phyloP scores from a whole-genome alignment of 805 yeast species.

The Nakazawaea populi region DNA sequence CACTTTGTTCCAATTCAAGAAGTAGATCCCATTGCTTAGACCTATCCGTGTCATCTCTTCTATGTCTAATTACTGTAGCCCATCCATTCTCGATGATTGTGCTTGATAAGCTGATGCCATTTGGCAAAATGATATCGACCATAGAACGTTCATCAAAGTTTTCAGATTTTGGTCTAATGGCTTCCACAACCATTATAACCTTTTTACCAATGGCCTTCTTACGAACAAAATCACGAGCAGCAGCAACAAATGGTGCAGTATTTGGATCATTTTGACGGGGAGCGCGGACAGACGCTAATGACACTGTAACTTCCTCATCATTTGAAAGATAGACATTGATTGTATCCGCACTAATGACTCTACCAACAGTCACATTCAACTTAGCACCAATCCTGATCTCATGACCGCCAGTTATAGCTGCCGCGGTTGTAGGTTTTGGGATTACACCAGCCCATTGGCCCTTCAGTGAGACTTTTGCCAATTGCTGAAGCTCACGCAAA shows the following conservation, averaged over 20 bases:
- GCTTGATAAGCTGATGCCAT: slow-evolving; percentile 56
- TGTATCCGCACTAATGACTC: slow-evolving; percentile 66
- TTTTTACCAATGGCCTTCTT: slow-evolving; percentile 63
- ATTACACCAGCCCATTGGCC: slow-evolving; percentile 48
- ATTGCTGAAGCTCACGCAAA: slow-evolving; percentile 59
- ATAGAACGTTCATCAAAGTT: slow-evolving; percentile 61
- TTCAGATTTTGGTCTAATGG: slow-evolving; percentile 54
- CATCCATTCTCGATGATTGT: slow-evolving; percentile 57
- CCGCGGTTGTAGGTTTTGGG: slow-evolving; percentile 15
- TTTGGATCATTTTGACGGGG: slow-evolving; percentile 62
- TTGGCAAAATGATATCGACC: slow-evolving; percentile 49
- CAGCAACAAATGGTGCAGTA: slow-evolving; percentile 49
- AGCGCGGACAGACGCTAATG: slow-evolving; percentile 68
- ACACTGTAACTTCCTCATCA: slow-evolving; percentile 57
- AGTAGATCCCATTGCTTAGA: slow-evolving; percentile 75
- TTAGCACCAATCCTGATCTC: slow-evolving; percentile 39
- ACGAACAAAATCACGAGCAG: slow-evolving; percentile 73
- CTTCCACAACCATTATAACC: slow-evolving; percentile 57
- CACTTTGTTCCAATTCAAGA: slow-evolving; percentile 60
- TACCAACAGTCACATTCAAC: slow-evolving; percentile 49
- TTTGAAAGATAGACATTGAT: slow-evolving; percentile 44
- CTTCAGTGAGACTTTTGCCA: slow-evolving; percentile 49
- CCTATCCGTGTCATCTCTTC: slow-evolving; percentile 64
- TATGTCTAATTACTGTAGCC: slow-evolving; percentile 75
- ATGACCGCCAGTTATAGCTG: slow-evolving; percentile 16